Conservation (phyloP, 2,329 filamentous ascomycete species). For the Trichoderma atrobrunneum region DNA sequence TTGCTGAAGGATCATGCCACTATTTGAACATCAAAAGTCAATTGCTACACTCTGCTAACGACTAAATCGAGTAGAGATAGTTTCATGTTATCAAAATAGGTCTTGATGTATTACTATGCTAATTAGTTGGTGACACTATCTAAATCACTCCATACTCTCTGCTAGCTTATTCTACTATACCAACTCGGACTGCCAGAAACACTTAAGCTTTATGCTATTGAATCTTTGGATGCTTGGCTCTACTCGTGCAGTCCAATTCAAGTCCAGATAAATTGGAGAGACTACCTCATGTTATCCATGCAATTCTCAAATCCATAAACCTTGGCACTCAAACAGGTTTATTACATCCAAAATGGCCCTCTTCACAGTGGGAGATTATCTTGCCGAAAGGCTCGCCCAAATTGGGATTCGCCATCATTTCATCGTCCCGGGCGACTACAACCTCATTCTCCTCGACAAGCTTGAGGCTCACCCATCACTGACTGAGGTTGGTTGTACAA, state of each 20-base stretch:
- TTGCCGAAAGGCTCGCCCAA: background rate
- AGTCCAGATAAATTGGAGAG: too few relatives aligned
- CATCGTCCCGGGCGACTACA: background rate
- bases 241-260: background rate
- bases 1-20: background rate
- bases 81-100: background rate
- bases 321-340: background rate
- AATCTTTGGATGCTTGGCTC: background rate
- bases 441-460: conserved; percentile 1
- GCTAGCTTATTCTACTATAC: background rate
- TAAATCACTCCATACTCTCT: background rate
- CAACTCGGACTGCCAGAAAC: too few relatives aligned
- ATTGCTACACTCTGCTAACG: background rate
- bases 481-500: background rate
- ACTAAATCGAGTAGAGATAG: background rate
- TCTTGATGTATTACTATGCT: background rate
- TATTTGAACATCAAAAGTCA: background rate
- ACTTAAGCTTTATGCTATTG: background rate
- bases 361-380: background rate
- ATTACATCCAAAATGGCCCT: background rate
- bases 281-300: background rate
- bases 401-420: background rate
- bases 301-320: background rate
- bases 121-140: background rate
- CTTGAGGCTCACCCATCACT: background rate